phyloP scores from a whole-genome alignment of 2,329 filamentous ascomycete genomes.

The Ascosphaera aggregata region DNA sequence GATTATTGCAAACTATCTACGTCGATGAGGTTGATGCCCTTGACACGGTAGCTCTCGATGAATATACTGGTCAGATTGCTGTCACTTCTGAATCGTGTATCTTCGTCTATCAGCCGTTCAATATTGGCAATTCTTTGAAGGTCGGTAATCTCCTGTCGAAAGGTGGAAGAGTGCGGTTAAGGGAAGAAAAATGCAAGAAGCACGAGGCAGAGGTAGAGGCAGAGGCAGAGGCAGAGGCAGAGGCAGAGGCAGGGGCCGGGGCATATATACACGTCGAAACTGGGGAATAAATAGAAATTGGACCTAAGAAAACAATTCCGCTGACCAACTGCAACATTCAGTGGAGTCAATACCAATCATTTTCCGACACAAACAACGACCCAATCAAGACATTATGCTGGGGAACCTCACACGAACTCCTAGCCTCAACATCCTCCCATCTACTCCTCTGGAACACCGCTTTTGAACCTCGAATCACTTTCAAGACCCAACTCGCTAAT shows the following conservation, averaged over 20 bases:
- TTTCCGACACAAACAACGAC: constrained; percentile 21
- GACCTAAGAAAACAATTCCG: too few relatives aligned
- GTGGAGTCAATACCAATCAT: constrained; percentile 35
- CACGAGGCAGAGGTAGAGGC: too few relatives aligned
- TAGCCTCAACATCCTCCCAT: constrained; percentile 42
- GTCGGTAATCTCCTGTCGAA: constrained; percentile 22
- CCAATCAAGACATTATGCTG: constrained; percentile 47
- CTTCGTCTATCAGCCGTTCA: constrained; percentile 58
- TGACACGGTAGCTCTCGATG: constrained; percentile 59
- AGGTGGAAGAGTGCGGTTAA: constrained; percentile 14
- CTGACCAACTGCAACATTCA: too few relatives aligned
- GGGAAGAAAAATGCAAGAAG: constrained; percentile 16
- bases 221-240: too few relatives aligned
- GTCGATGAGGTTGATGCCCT: constrained; percentile 45
- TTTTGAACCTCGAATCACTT: constrained; percentile 26
- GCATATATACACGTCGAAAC: too few relatives aligned
- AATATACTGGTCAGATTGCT: constrained; percentile 64
- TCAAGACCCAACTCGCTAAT: constrained; percentile 53
- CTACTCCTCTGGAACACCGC: constrained; percentile 42
- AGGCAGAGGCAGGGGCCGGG: too few relatives aligned
- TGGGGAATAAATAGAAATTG: too few relatives aligned
- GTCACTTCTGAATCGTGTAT: constrained; percentile 42
- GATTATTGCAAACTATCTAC: constrained; percentile 75
- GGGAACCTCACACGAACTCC: constrained; percentile 65
- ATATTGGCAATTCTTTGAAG: constrained; percentile 45